phyloP scores from a whole-genome alignment of 495 filamentous ascomycete genomes.

The Podospora australis region DNA sequence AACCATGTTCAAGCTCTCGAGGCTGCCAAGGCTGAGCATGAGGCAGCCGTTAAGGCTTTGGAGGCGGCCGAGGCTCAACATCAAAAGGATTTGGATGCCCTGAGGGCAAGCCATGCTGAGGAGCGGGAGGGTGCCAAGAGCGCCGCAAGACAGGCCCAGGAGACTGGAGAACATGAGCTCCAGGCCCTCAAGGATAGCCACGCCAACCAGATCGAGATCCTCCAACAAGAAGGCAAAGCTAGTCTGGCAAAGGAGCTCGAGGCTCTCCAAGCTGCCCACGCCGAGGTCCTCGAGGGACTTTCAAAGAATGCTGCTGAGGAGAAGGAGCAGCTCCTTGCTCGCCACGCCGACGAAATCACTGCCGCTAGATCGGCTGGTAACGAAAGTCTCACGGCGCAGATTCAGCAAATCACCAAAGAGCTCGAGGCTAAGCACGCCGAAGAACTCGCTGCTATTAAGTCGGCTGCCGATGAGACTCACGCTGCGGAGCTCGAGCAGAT shows the following conservation, averaged over 20 bases:
- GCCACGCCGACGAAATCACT: conserved; percentile 31
- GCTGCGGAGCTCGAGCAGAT: conserved; percentile 20
- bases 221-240: conserved; percentile 34
- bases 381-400: conserved; percentile 20
- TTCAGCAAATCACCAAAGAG: conserved; percentile 21
- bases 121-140: conserved; percentile 40
- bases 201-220: conserved; percentile 37
- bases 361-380: conserved; percentile 23
- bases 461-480: conserved; percentile 30
- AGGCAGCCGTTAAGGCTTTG: conserved; percentile 29
- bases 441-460: conserved; percentile 13
- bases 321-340: conserved; percentile 33
- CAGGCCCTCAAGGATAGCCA: conserved; percentile 43
- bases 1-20: conserved; percentile 34
- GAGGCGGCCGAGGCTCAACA: conserved; percentile 36
- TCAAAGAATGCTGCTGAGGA: conserved; percentile 21
- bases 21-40: conserved; percentile 30
- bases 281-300: conserved; percentile 27
- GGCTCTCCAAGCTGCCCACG: conserved; percentile 34
- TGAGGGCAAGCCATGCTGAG: conserved; percentile 40
- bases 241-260: conserved; percentile 35
- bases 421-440: conserved; percentile 19
- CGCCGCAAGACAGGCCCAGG: conserved; percentile 29
- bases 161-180: conserved; percentile 31
- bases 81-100: conserved; percentile 35